Evolutionary conservation across 2,329 filamentous ascomycete genomes (phyloP).

Genomic region (Coniochaeta sp.): DNA sequence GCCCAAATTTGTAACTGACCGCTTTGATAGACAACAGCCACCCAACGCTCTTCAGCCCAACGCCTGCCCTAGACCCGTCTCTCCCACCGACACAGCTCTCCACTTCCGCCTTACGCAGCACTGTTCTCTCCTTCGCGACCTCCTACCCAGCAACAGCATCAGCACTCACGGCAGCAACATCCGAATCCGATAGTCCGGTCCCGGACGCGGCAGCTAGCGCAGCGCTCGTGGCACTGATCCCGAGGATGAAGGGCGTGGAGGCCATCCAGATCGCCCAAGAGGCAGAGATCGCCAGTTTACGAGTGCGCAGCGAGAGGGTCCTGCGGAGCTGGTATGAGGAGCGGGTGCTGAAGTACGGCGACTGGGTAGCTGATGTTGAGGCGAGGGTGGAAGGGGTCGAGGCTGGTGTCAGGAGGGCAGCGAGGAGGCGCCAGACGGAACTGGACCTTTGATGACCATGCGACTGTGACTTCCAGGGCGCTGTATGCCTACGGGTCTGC

Average conservation of each 20-base stretch:
- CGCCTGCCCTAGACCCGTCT: slow-evolving; percentile 31
- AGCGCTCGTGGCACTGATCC: slow-evolving; percentile 47
- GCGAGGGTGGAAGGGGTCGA: slow-evolving; percentile 59
- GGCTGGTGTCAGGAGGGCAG: slow-evolving; percentile 54
- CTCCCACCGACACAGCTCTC: slow-evolving; percentile 45
- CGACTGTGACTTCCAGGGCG: neutral
- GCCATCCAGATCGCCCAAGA: slow-evolving; percentile 54
- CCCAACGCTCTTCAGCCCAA: slow-evolving; percentile 46
- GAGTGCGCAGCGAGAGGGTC: slow-evolving; percentile 52
- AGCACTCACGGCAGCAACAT: slow-evolving; percentile 44
- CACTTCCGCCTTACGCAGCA: slow-evolving; percentile 42
- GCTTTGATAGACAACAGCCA: slow-evolving; percentile 38
- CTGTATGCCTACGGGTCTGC: neutral
- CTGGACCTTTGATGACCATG: neutral
- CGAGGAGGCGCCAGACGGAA: slow-evolving; percentile 34
- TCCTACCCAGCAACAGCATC: slow-evolving; percentile 49
- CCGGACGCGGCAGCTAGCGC: slow-evolving; percentile 48
- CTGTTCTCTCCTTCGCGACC: slow-evolving; percentile 48
- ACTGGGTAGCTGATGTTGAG: slow-evolving; percentile 65
- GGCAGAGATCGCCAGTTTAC: slow-evolving; percentile 55
- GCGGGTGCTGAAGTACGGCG: slow-evolving; percentile 59
- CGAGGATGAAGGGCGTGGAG: slow-evolving; percentile 54
- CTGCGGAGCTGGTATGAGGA: slow-evolving; percentile 68
- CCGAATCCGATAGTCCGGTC: slow-evolving; percentile 46
- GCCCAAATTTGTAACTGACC: neutral